These are phyloP conservation scores for Trichomonas gallinae DNA, from an alignment of 208 protist genomes.

Conservation along the genomic window DNA sequence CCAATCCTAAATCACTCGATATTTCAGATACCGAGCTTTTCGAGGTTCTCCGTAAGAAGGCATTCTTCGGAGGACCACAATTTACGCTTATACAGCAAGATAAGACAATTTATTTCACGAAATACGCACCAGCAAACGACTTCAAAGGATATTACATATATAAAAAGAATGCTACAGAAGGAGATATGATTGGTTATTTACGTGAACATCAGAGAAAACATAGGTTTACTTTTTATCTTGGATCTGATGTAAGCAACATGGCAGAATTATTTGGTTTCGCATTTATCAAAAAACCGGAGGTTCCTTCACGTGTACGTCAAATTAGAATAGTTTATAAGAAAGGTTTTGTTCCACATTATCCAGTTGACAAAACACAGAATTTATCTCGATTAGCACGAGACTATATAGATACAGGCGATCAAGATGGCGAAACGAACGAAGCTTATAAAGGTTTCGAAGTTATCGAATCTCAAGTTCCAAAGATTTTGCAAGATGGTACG, in stretches of 20 bases:
- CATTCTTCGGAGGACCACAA: not conserved
- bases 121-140: not conserved
- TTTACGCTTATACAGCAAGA: not conserved
- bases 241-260: not conserved
- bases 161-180: not conserved
- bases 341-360: not conserved
- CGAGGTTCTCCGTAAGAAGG: not conserved
- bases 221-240: not conserved
- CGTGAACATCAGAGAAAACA: not conserved
- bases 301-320: not conserved
- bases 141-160: not conserved
- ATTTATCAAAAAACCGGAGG: not conserved
- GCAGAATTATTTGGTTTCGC: not conserved
- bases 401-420: not conserved
- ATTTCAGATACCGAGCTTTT: not conserved
- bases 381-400: not conserved
- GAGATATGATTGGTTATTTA: not conserved
- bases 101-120: not conserved
- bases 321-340: not conserved
- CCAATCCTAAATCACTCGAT: not conserved
- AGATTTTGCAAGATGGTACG: not conserved
- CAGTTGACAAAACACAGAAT: not conserved
- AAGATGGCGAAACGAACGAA: not conserved
- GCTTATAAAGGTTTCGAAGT: not conserved
- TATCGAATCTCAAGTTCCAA: not conserved